Percentiles rank a stretch among this genome's conserved stretches.
Conservation (phyloP, 371 early-diverging fungal genomes). For the Saksenaea vasiformis region DNA sequence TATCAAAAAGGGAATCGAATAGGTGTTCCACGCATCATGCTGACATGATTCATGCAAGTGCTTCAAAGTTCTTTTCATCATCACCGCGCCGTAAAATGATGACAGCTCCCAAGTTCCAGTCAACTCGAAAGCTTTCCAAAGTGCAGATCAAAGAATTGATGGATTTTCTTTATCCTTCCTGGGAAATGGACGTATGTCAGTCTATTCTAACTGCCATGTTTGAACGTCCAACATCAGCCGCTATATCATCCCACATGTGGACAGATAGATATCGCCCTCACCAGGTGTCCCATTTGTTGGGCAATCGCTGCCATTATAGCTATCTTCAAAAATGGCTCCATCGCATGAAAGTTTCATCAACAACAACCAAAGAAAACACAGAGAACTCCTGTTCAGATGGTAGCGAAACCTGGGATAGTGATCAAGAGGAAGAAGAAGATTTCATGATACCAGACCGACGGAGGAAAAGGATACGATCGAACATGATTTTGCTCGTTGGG, state of each 20-base stretch:
- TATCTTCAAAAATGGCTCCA: constrained; percentile 43
- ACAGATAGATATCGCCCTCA: constrained; percentile 39
- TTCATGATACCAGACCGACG: constrained; percentile 6
- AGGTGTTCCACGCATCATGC: not conserved
- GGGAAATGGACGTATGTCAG: constrained; percentile 8
- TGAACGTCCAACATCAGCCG: not conserved
- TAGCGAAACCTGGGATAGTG: not conserved
- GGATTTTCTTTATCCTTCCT: constrained; percentile 10
- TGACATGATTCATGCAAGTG: not conserved
- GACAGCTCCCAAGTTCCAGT: not conserved
- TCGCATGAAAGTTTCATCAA: constrained; percentile 37
- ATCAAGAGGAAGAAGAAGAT: constrained; percentile 4
- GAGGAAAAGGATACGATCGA: constrained; percentile 42
- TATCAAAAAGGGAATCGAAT: not conserved
- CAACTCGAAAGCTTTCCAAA: not conserved
- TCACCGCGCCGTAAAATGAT: not conserved
- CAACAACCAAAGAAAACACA: constrained; percentile 8
- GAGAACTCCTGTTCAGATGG: not conserved
- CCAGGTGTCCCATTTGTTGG: constrained; percentile 22
- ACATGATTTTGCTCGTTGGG: constrained; percentile 69
- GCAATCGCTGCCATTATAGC: constrained; percentile 16
- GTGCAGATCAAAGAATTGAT: constrained; percentile 5
- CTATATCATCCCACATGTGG: constrained; percentile 16
- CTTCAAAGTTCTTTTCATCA: not conserved
- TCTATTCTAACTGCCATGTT: not conserved